phyloP scores from a whole-genome alignment of 73 alveolate genomes.

The Uronychia binucleata region DNA sequence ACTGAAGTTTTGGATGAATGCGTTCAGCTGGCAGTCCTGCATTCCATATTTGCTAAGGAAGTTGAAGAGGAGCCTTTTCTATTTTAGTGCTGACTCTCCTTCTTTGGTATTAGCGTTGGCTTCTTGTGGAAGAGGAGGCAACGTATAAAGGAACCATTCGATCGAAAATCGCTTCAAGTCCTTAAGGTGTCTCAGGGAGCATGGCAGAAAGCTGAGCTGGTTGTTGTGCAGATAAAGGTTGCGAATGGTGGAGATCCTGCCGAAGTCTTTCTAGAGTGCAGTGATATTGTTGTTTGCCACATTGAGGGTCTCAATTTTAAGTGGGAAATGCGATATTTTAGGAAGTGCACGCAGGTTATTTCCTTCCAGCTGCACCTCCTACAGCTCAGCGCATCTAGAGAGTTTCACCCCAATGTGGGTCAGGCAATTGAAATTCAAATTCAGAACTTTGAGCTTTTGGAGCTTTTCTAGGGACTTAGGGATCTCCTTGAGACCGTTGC shows the following conservation, averaged over 20 bases:
- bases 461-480: not conserved
- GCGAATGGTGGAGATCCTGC: not conserved
- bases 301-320: not conserved
- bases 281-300: not conserved
- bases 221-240: not conserved
- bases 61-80: not conserved
- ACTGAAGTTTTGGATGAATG: conserved; percentile 16
- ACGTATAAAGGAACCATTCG: conserved; percentile 21
- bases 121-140: conserved; percentile 2
- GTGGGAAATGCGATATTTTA: not conserved
- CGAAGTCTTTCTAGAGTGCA: not conserved
- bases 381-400: not conserved
- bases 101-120: not conserved
- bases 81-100: not conserved
- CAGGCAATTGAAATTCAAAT: no score
- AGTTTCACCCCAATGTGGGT: not conserved
- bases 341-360: not conserved
- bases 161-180: conserved; percentile 1
- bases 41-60: not conserved
- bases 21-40: not conserved
- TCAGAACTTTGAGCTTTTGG: not conserved
- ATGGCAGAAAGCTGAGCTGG: not conserved
- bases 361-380: not conserved
- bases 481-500: not conserved
- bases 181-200: not conserved